Percentiles rank a stretch among this genome's conserved stretches.
Evolutionary conservation across 2,329 filamentous ascomycete species (phyloP).

Genomic region (Juglanconis oblonga): DNA sequence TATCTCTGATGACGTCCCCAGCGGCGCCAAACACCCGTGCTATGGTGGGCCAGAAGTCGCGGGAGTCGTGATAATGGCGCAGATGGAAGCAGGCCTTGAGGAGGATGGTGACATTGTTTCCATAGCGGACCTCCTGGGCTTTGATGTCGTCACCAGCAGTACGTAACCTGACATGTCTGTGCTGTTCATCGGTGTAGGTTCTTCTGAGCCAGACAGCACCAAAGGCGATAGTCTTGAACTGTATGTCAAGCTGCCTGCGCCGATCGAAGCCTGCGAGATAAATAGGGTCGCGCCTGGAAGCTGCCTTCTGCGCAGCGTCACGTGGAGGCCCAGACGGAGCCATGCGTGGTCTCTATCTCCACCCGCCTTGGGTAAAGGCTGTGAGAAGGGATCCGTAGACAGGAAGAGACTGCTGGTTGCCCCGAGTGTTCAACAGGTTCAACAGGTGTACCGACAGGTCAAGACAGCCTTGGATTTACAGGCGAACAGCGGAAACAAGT

Average conservation of each 20-base stretch:
- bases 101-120: conserved; percentile 15
- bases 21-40: background rate
- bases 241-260: background rate
- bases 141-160: background rate
- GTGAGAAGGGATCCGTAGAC: no score
- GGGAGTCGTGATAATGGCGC: background rate
- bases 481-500: no score
- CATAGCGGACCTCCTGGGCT: conserved; percentile 4
- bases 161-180: background rate
- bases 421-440: fast-evolving
- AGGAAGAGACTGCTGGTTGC: no score
- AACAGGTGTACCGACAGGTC: no score
- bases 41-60: background rate
- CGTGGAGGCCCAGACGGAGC: background rate
- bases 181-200: background rate
- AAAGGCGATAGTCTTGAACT: background rate
- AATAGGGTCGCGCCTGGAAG: background rate
- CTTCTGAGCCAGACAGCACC: background rate
- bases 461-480: no score
- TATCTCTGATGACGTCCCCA: background rate
- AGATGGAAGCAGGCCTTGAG: conserved; percentile 1
- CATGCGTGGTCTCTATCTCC: background rate
- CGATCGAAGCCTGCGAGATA: conserved; percentile 8
- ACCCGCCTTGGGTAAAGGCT: no score
- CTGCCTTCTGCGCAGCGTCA: background rate